A percentile compares a stretch with the other conserved stretches of the same genome.
Evolutionary conservation across 2,329 filamentous ascomycete genomes (phyloP).

Genomic region (Emergomyces africanus): DNA sequence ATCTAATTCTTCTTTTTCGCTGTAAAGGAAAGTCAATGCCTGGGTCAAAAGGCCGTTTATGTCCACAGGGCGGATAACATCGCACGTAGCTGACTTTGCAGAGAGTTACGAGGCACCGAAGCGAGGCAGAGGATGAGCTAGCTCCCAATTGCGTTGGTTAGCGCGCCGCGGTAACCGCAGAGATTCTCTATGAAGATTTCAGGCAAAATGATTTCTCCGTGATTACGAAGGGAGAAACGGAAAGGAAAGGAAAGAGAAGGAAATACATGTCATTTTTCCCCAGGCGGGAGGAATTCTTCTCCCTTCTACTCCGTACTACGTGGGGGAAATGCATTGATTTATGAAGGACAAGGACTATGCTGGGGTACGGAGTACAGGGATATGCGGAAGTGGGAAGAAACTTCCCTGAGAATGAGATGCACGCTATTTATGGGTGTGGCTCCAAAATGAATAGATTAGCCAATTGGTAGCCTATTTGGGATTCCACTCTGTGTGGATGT

Average conservation of each 20-base stretch:
- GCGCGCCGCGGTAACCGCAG: constrained; percentile 1
- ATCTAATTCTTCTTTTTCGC: too few species aligned
- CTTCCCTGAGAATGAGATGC: not conserved
- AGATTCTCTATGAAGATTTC: not conserved
- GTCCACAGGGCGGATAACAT: too few species aligned
- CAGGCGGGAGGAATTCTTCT: not conserved
- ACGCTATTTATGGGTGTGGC: not conserved
- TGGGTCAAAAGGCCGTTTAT: too few species aligned
- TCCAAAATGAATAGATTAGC: not conserved
- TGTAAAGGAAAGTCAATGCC: too few species aligned
- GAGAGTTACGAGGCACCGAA: too few species aligned
- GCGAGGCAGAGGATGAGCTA: not conserved
- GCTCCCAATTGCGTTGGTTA: not conserved
- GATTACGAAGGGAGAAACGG: not conserved
- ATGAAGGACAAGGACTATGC: not conserved
- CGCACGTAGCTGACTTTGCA: too few species aligned
- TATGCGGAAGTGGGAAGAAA: not conserved
- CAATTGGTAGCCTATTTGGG: not conserved
- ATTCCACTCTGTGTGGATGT: not conserved
- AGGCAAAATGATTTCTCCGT: not conserved
- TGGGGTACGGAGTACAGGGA: not conserved
- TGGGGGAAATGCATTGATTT: not conserved
- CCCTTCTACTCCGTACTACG: not conserved
- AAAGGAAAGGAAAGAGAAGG: not conserved
- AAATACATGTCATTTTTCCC: not conserved